Base-by-base conservation (phyloP, 495 filamentous ascomycete species). In the Annulohypoxylon moriforme region DNA sequence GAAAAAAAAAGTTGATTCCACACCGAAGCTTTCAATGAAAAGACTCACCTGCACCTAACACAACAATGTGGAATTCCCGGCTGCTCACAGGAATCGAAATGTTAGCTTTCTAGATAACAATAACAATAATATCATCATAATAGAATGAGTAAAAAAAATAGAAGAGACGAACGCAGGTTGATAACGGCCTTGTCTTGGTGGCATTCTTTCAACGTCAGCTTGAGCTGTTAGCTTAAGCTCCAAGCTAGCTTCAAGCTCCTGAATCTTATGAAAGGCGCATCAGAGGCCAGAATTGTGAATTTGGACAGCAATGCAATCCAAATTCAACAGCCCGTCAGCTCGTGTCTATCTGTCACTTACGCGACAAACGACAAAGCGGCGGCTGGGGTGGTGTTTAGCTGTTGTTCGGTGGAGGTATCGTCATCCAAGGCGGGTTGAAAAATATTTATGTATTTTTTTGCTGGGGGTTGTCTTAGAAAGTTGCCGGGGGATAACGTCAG, bases 11-110 rank as follows among this genome's bases (percentile, higher is more conserved):
- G 42, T 20, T 52, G 64, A 67, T 44, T 31, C 25, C 27, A 53
- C 64, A 60, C 20, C 33, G 46, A 53, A 59, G 64, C 59, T 60
- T 31, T 25, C 9, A 29, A 58, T 34, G 62, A 57, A 20, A 62
- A 67, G 40, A 66, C 89, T 77, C 81, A 93, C 92, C 93, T 80
- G 94, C 91, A 76, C 94, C 94, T 72, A 97, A 83, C 56, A 97
- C 93, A 71, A 97, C 94, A 79, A 97, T 94, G 75, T 96, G 91
- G 77, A 96, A 97, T 86, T 96, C 94, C 80, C 90, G 88, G 81
- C 90, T 92, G 40, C 25, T 44, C 62, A 53, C 27, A 74, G 63
- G 60, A 57, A 18, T 31, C 2, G 34, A 49, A 55, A 55, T 11
- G 73, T 80, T 29, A 78, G 73, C 53, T 38, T 20, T 16, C 16